These are phyloP conservation scores for Basipetospora chlamydospora DNA, from an alignment of 2,329 filamentous ascomycete species.

Conservation along the genomic window DNA sequence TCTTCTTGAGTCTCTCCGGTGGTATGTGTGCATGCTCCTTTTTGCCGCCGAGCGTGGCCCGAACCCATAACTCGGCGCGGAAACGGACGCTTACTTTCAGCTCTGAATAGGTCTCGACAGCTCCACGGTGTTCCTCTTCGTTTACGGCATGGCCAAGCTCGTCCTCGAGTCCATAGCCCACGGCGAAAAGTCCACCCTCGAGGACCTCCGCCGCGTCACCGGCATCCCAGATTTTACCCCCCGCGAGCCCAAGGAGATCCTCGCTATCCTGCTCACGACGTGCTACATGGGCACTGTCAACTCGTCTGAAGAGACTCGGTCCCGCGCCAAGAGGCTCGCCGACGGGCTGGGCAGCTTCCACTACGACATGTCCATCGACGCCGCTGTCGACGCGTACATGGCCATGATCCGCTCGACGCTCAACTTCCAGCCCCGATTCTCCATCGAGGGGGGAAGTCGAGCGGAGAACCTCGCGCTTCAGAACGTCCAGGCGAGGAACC, in stretches of 20 bases:
- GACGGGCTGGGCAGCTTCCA: constrained; percentile 57
- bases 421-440: constrained; percentile 22
- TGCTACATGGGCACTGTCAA: constrained; percentile 49
- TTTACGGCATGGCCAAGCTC: constrained; percentile 38
- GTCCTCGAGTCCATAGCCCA: constrained; percentile 36
- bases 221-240: constrained; percentile 28
- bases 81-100: no score
- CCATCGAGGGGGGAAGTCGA: constrained; percentile 40
- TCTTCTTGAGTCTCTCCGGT: constrained; percentile 34
- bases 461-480: constrained; percentile 51
- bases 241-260: constrained; percentile 40
- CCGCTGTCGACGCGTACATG: constrained; percentile 40
- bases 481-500: constrained; percentile 50
- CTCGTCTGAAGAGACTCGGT: constrained; percentile 41
- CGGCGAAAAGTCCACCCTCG: constrained; percentile 13
- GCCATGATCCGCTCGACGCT: constrained; percentile 14
- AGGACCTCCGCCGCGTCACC: constrained; percentile 13
- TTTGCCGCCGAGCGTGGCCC: no score
- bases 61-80: no score
- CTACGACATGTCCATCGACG: constrained; percentile 59
- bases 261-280: constrained; percentile 21
- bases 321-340: constrained; percentile 44
- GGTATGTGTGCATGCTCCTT: constrained; percentile 7
- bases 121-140: constrained; percentile 13
- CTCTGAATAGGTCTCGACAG: constrained; percentile 10